Percentiles rank a stretch among this genome's conserved stretches.
Evolutionary conservation across 2,329 filamentous ascomycete genomes (phyloP).

Genomic region (Aureobasidium sp.): DNA sequence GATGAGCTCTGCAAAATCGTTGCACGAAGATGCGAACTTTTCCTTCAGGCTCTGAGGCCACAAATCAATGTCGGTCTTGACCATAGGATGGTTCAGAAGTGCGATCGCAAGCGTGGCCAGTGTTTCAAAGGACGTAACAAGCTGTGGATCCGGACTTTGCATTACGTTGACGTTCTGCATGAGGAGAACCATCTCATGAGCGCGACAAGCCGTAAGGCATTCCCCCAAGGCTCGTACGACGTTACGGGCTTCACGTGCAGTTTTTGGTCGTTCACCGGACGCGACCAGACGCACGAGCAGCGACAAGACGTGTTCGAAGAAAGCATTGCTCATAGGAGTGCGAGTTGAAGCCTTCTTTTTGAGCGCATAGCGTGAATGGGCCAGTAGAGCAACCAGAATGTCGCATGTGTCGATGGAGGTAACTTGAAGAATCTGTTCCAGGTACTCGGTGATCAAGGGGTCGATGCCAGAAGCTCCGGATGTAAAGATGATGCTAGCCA

Average conservation of each 20-base stretch:
- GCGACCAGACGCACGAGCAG: conserved; percentile 22
- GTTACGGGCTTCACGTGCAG: conserved; percentile 15
- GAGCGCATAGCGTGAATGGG: conserved; percentile 18
- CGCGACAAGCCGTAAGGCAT: conserved; percentile 23
- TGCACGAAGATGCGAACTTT: conserved; percentile 22
- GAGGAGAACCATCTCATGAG: conserved; percentile 24
- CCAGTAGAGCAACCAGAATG: conserved; percentile 22
- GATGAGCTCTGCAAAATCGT: conserved; percentile 26
- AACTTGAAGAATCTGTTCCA: conserved; percentile 19
- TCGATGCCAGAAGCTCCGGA: conserved; percentile 16
- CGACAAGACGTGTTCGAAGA: conserved; percentile 25
- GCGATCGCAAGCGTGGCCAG: conserved; percentile 23
- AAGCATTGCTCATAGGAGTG: conserved; percentile 17
- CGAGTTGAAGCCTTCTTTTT: background rate
- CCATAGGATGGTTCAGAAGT: conserved; percentile 20
- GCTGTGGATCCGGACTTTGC: conserved; percentile 19
- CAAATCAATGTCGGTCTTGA: conserved; percentile 3
- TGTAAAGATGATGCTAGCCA: conserved; percentile 10
- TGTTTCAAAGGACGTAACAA: conserved; percentile 24
- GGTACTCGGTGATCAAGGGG: conserved; percentile 23
- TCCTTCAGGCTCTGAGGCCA: conserved; percentile 17
- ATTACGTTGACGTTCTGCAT: conserved; percentile 20
- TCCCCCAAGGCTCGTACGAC: conserved; percentile 20
- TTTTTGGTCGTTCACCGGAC: conserved; percentile 16
- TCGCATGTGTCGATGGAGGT: conserved; percentile 21